phyloP scores from a whole-genome alignment of 75 land plant genomes.

The Larix kaempferi region DNA sequence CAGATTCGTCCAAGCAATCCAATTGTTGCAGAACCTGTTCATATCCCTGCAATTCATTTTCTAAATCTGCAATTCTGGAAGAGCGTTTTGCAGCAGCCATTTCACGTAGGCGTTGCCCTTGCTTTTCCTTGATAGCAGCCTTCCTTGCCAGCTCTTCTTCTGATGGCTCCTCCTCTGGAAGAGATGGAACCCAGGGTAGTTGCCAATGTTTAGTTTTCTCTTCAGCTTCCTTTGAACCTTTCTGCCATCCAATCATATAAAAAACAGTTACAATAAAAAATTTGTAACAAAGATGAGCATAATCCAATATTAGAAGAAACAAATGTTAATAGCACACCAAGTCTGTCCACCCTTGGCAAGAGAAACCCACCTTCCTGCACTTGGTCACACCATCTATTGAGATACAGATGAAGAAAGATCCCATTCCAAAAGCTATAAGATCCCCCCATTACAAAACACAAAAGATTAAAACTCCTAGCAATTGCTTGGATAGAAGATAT shows the following conservation, averaged over 20 bases:
- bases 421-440: too few relatives aligned
- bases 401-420: background rate
- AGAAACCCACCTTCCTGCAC: background rate
- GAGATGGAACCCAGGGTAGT: conserved; percentile 86
- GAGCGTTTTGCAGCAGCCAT: conserved; percentile 92
- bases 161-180: conserved; percentile 60
- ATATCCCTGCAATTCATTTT: conserved; percentile 61
- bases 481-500: too few relatives aligned
- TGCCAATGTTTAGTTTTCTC: conserved; percentile 92
- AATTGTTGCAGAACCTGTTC: conserved; percentile 70
- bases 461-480: too few relatives aligned
- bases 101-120: conserved; percentile 88
- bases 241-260: conserved; percentile 30
- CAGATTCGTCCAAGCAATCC: conserved; percentile 48
- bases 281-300: background rate
- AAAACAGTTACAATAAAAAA: background rate
- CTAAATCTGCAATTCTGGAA: conserved; percentile 78
- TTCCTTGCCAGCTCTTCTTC: conserved; percentile 95
- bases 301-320: background rate
- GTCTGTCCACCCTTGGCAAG: background rate
- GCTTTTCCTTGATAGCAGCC: conserved; percentile 92
- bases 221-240: conserved; percentile 66
- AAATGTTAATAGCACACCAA: background rate
- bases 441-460: too few relatives aligned
- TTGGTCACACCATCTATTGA: background rate